phyloP scores from a whole-genome alignment of 306 rosid genomes.

The Vicia villosa region DNA sequence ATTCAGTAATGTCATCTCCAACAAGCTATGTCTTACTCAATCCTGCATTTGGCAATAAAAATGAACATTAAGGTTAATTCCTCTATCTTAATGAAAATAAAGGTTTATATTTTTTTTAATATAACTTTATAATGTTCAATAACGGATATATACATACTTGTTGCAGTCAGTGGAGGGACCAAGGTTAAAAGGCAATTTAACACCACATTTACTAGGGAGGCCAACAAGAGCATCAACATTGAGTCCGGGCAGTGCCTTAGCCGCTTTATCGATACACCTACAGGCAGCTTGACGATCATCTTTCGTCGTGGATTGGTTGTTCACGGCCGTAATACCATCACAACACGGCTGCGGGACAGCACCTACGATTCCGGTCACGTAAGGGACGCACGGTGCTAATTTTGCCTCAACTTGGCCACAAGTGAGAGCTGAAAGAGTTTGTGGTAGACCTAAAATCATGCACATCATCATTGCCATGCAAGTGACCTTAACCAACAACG shows the following conservation, averaged over 20 bases:
- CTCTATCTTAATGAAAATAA: too few species aligned
- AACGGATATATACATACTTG: not conserved
- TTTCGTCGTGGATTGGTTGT: conserved; percentile 2
- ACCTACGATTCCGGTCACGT: not conserved
- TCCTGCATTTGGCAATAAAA: too few species aligned
- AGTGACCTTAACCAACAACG: not conserved
- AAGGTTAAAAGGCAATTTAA: conserved; percentile 20
- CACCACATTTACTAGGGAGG: conserved; percentile 35
- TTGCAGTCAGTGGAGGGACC: conserved; percentile 49
- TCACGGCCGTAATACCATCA: not conserved
- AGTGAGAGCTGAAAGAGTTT: not conserved
- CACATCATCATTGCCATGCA: conserved; percentile 7
- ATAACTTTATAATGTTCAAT: too few species aligned
- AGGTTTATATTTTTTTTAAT: too few species aligned
- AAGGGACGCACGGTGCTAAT: not conserved
- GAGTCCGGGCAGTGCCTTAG: not conserved
- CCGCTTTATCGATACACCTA: not conserved
- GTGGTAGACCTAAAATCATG: conserved; percentile 3
- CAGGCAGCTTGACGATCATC: conserved; percentile 31
- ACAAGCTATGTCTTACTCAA: too few species aligned
- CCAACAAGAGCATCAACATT: not conserved
- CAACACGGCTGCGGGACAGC: conserved; percentile 21
- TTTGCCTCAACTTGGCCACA: not conserved
- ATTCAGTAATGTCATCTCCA: too few species aligned
- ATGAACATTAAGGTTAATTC: too few species aligned